A percentile compares a stretch with the other conserved stretches of the same genome.
phyloP scores from a whole-genome alignment of 805 yeast species.

The Candida alai region DNA sequence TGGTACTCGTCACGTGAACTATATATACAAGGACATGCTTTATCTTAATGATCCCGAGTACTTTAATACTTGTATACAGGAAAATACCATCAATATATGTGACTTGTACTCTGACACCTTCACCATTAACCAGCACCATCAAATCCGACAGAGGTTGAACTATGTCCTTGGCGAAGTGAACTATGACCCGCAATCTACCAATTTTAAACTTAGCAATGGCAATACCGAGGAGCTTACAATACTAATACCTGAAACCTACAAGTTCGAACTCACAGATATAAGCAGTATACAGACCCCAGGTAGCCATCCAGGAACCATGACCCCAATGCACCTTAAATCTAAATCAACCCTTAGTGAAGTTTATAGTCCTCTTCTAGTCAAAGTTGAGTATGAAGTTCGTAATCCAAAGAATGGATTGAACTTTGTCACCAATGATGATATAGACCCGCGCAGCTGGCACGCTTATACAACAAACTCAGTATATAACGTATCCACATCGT shows the following conservation, averaged over 20 bases:
- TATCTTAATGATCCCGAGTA: conserved; percentile 32
- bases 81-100: conserved; percentile 28
- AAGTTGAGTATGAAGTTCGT: conserved; percentile 59
- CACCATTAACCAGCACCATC: conserved; percentile 54
- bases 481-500: conserved; percentile 74
- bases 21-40: conserved; percentile 51
- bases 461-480: conserved; percentile 83
- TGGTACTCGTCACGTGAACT: conserved; percentile 50
- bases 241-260: conserved; percentile 61
- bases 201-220: conserved; percentile 20
- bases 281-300: conserved; percentile 25
- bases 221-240: conserved; percentile 65
- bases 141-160: conserved; percentile 49
- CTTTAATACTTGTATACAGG: conserved; percentile 24
- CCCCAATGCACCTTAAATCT: conserved; percentile 34
- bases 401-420: conserved; percentile 72
- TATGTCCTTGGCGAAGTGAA: conserved; percentile 49
- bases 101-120: conserved; percentile 42
- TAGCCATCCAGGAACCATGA: conserved; percentile 24
- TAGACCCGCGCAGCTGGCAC: conserved; percentile 62
- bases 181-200: too few species aligned
- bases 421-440: conserved; percentile 61
- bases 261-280: conserved; percentile 43
- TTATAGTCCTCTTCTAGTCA: conserved; percentile 71
- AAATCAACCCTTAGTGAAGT: conserved; percentile 32